Evolutionary conservation across 805 yeast genomes (phyloP).

Genomic region (Isabelozyma rhagii): DNA sequence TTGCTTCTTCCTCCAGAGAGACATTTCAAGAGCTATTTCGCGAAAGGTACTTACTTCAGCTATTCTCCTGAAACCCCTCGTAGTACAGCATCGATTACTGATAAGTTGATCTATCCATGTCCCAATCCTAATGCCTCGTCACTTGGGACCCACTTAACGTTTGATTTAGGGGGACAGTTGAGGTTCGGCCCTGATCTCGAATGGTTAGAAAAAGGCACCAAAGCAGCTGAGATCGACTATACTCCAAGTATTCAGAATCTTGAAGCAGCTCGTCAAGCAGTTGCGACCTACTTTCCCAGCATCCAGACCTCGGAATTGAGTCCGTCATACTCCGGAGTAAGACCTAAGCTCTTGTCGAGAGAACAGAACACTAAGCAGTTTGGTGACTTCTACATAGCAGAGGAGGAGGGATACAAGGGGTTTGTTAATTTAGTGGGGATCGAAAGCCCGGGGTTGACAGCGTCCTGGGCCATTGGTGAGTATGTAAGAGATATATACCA

Average conservation of each 20-base stretch:
- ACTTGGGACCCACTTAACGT: constrained; percentile 82
- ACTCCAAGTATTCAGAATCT: constrained; percentile 48
- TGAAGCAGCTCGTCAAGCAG: constrained; percentile 54
- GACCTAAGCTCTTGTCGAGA: constrained; percentile 68
- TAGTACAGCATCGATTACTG: constrained; percentile 18
- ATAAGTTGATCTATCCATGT: constrained; percentile 65
- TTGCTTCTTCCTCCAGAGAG: constrained; percentile 62
- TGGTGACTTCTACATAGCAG: constrained; percentile 70
- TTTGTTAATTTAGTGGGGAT: constrained; percentile 79
- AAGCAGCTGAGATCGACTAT: constrained; percentile 40
- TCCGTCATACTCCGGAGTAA: constrained; percentile 75
- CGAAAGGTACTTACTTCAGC: constrained; percentile 81
- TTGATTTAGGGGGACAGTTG: constrained; percentile 76
- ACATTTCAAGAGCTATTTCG: constrained; percentile 60
- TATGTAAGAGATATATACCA: constrained; percentile 47
- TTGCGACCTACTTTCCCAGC: constrained; percentile 61
- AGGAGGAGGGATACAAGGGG: constrained; percentile 72
- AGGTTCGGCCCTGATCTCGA: constrained; percentile 89
- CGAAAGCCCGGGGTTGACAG: constrained; percentile 88
- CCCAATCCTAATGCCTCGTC: constrained; percentile 67
- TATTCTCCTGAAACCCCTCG: constrained; percentile 45
- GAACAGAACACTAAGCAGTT: constrained; percentile 39
- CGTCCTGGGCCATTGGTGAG: constrained; percentile 79
- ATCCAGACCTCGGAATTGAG: constrained; percentile 48
- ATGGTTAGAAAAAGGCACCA: constrained; percentile 51